Evolutionary conservation across 768 basidiomycete genomes (phyloP), one percentile per base, ranked within the genome.

Genomic region (Amanita subjunquillea): DNA sequence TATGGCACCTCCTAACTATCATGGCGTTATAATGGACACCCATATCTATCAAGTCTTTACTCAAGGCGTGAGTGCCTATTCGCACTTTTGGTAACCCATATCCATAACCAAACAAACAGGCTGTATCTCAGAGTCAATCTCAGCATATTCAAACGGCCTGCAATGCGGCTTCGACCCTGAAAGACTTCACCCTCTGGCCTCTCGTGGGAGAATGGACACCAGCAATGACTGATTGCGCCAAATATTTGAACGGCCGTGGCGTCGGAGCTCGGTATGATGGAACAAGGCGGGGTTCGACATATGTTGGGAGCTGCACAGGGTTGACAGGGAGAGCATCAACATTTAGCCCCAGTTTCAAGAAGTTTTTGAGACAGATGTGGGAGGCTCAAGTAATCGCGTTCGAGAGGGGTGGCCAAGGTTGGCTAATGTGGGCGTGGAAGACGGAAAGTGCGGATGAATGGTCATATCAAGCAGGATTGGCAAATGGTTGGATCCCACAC

Each of bases 121-220:
- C 46, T 30, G 40, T 54, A 54, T 32, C 48, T 8, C 48, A 40
- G 15, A 68, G 67, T 44, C 57, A 78, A 49, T 59, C 70, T 25
- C 65, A 82, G 48, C 87, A 89, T 58, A 85, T 90, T 38, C 56
- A 66, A 45, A 61, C 72, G 2, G 85, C 83, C 3, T 91, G 89
- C 59, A 57, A 57, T 46, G 63, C 68, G 36, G 71, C 67, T 10
- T 66, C 70, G 8, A 59, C 68, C 0, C 72, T 91, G 5, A 62
- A 75, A 0, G 58, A 61, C 17, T 82, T 80, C 58, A 73, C 78
- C 37, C 75, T 93, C 25, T 91, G 89, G 91, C 74, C 80, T 13
- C 72, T 92, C 41, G 89, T 92, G 23, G 91, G 92, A 39, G 92
- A 96, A 69, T 96, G 88, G 83, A 82, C 86, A 1, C 77, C 87